These are phyloP conservation scores for Drosera spatulata DNA, from an alignment of 179 eudicot genomes.

Conservation along the genomic window DNA sequence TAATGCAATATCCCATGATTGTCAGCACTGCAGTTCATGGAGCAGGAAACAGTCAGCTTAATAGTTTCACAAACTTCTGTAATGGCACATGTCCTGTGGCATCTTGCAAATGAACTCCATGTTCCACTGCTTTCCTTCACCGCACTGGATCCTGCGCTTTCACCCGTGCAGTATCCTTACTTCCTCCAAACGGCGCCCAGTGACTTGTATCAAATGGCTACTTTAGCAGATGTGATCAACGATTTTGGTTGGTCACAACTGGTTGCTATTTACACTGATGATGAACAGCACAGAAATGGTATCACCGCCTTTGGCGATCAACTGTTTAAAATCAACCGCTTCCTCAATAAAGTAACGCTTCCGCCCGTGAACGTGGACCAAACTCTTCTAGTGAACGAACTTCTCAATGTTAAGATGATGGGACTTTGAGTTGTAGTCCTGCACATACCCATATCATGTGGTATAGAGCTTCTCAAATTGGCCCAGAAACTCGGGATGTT, in stretches of 20 bases:
- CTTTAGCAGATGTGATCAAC: slow-evolving; percentile 57
- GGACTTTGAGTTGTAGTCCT: slow-evolving; percentile 67
- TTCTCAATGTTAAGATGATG: slow-evolving; percentile 38
- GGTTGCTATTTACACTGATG: slow-evolving; percentile 52
- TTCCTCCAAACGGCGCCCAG: slow-evolving; percentile 69
- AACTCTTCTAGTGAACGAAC: slow-evolving; percentile 23
- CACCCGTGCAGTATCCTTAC: slow-evolving; percentile 75
- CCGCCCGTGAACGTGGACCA: slow-evolving; percentile 24
- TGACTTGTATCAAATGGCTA: slow-evolving; percentile 57
- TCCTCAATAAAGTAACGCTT: slow-evolving; percentile 59
- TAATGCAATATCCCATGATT: neutral
- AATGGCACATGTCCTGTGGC: slow-evolving; percentile 71
- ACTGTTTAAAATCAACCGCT: slow-evolving; percentile 44
- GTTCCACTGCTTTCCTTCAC: slow-evolving; percentile 73
- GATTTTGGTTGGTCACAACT: slow-evolving; percentile 51
- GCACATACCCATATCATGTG: slow-evolving; percentile 32
- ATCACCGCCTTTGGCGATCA: slow-evolving; percentile 49
- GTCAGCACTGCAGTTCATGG: slow-evolving; percentile 68
- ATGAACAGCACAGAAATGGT: slow-evolving; percentile 55
- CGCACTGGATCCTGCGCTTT: slow-evolving; percentile 65
- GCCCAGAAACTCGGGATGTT: slow-evolving; percentile 62
- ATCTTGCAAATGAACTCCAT: slow-evolving; percentile 73
- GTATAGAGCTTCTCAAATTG: slow-evolving; percentile 34
- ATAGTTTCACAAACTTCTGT: slow-evolving; percentile 64
- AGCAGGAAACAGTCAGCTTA: slow-evolving; percentile 54